These are phyloP conservation scores for Candida rishiriensis DNA, from an alignment of 805 yeast species.

Conservation along the genomic window DNA sequence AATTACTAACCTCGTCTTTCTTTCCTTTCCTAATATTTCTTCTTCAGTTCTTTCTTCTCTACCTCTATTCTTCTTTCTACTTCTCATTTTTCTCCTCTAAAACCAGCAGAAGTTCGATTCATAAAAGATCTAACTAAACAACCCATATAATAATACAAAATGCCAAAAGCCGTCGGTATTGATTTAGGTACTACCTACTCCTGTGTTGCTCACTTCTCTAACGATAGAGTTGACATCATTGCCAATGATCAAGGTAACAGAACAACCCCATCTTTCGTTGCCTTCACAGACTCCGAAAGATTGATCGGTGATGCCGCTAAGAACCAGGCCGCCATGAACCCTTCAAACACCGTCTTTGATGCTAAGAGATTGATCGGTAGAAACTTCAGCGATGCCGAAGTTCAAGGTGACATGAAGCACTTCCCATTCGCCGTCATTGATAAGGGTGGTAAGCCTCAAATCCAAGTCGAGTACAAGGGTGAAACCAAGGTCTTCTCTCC, in stretches of 20 bases:
- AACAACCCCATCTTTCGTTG: slow-evolving; percentile 94
- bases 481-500: slow-evolving; percentile 87
- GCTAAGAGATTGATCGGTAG: slow-evolving; percentile 80
- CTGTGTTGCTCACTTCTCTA: slow-evolving; percentile 90
- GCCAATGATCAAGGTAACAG: slow-evolving; percentile 99
- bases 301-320: slow-evolving; percentile 82
- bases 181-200: slow-evolving; percentile 89
- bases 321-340: slow-evolving; percentile 71
- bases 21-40: neutral
- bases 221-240: slow-evolving; percentile 88
- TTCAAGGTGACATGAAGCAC: slow-evolving; percentile 58
- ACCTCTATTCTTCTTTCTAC: neutral
- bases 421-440: slow-evolving; percentile 74
- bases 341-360: slow-evolving; percentile 75
- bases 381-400: slow-evolving; percentile 61
- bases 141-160: slow-evolving; percentile 7
- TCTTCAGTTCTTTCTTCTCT: neutral
- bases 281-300: slow-evolving; percentile 89
- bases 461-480: slow-evolving; percentile 78
- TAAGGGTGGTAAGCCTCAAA: slow-evolving; percentile 74
- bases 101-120: too few relatives aligned
- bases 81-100: neutral
- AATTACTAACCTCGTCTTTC: too few relatives aligned
- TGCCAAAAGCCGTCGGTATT: slow-evolving; percentile 55
- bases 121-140: neutral